A percentile compares a stretch with the other conserved stretches of the same genome.
phyloP scores from a whole-genome alignment of 2,329 filamentous ascomycete genomes.

The Monilinia aucupariae region DNA sequence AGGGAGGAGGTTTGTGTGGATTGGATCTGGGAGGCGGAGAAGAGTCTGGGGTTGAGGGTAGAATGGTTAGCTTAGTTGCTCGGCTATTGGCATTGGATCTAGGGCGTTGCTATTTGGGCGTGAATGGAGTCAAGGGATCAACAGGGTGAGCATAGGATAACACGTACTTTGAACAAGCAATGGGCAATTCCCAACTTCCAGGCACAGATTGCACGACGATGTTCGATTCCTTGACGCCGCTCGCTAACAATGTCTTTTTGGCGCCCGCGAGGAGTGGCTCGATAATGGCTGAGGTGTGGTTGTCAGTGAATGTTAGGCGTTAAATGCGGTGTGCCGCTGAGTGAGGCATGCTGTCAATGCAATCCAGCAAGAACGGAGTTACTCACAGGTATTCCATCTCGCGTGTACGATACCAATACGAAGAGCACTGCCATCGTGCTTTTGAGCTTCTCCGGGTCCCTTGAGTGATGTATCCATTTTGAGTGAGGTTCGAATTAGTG shows the following conservation, averaged over 20 bases:
- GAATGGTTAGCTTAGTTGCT: neutral
- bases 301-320: conserved; percentile 12
- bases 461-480: conserved; percentile 40
- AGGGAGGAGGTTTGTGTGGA: conserved; percentile 57
- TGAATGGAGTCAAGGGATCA: conserved; percentile 36
- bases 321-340: conserved; percentile 12
- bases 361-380: neutral
- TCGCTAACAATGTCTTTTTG: conserved; percentile 67
- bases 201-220: conserved; percentile 87
- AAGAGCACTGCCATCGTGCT: conserved; percentile 64
- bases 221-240: conserved; percentile 81
- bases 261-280: conserved; percentile 76
- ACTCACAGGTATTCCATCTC: conserved; percentile 67
- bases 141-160: neutral
- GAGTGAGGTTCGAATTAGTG: neutral
- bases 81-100: neutral
- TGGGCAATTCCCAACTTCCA: conserved; percentile 89
- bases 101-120: too few species aligned
- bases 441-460: conserved; percentile 56
- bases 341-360: neutral
- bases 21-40: conserved; percentile 81
- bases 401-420: conserved; percentile 94
- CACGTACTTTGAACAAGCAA: conserved; percentile 56
- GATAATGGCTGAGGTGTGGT: conserved; percentile 57
- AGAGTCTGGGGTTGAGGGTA: conserved; percentile 53